Base-by-base conservation (phyloP, 140 eudicot genomes). In the Anethum foeniculum region DNA sequence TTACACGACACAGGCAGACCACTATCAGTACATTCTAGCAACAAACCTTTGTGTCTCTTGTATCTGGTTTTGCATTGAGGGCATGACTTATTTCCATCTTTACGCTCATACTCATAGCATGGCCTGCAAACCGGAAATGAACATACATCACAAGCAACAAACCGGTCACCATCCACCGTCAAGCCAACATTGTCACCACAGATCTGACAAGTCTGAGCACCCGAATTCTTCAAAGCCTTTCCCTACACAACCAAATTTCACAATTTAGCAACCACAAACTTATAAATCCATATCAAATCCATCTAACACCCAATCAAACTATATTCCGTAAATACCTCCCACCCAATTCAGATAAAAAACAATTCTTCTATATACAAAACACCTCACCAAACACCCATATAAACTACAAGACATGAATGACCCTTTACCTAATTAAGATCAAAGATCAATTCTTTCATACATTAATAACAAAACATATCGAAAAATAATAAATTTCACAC, bases 61-160 rank as follows among this genome's bases (percentile, higher is more conserved):
- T 86, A 86, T 84, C 86, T 86, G 62, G 90, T 86, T 68, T 86
- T 86, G 85, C 89, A 86, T 51, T 86, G 89, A 36, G 87, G 89
- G 81, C 89, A 86, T 79, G 85, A 81, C 76, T 83, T 84, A 68
- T 86, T 86, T 23, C 89, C 89, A 21, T 86, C 89, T 79, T 86
- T 83, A 62, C 86, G 83, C 83, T 86, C 89, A 48, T 83, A 86
- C 47, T 86, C 89, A 39, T 86, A 86, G 77, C 89, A 86, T 12
- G 85, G 87, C 68, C 89, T 77, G 56, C 89, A 86, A 30, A 86
- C 89, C 5, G 89, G 89, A 67, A 86, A 86, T 3, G 84, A 75
- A 39, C 89, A 86, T 19, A 83, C 81, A 81, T 86, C 85, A 64
- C 89, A 86, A 28, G 89, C 89, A 46, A 83, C 82, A 83, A 86